These are phyloP conservation scores for Xanthoconium stramineum DNA, from an alignment of 768 basidiomycete genomes.

Conservation along the genomic window DNA sequence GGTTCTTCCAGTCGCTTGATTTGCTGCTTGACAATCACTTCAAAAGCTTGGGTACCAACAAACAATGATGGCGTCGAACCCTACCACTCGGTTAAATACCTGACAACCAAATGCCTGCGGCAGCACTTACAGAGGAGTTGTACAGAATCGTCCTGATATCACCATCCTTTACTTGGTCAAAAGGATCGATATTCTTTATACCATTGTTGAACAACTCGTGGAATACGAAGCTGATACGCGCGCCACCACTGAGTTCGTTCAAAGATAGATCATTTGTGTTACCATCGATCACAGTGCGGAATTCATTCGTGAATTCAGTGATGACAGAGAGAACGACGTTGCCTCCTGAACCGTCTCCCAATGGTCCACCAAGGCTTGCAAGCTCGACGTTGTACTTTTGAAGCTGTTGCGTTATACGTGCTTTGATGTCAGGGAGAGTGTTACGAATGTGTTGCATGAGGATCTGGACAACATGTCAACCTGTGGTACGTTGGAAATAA, in stretches of 20 bases:
- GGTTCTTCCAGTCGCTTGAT: constrained; percentile 97
- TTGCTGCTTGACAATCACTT: constrained; percentile 98
- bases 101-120: not conserved
- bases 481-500: not conserved
- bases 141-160: constrained; percentile 95
- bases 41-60: constrained; percentile 95
- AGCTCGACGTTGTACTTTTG: constrained; percentile 88
- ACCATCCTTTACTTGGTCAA: constrained; percentile 98
- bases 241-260: constrained; percentile 98
- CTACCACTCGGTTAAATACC: constrained; percentile 35
- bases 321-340: constrained; percentile 96
- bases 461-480: constrained; percentile 51
- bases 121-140: constrained; percentile 83
- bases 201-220: constrained; percentile 98
- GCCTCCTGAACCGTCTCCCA: constrained; percentile 82
- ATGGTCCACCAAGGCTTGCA: constrained; percentile 75
- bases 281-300: constrained; percentile 95
- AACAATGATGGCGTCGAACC: constrained; percentile 96
- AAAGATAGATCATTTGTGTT: constrained; percentile 92
- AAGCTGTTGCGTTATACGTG: constrained; percentile 86
- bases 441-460: constrained; percentile 99
- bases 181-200: constrained; percentile 93
- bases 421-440: constrained; percentile 98
- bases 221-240: constrained; percentile 98
- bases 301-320: constrained; percentile 96